Evolutionary conservation across 148 eudicot genomes (phyloP).

Genomic region (Linanthus parryae): DNA sequence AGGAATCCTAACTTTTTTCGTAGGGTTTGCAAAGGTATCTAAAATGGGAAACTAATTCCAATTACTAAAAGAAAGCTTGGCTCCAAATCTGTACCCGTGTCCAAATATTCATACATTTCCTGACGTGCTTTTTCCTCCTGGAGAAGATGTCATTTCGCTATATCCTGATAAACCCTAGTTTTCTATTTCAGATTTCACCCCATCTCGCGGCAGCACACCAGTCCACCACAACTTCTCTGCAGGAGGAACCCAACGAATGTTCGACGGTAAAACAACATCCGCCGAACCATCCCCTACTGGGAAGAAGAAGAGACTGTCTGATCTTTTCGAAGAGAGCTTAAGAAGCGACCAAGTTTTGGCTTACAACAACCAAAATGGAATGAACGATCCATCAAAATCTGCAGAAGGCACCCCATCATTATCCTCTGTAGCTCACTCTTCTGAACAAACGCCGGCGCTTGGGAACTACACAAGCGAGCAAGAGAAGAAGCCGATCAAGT

Average conservation of each 20-base stretch:
- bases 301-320: conserved; percentile 36
- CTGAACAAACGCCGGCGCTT: too few relatives aligned
- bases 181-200: conserved; percentile 88
- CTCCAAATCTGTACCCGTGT: too few relatives aligned
- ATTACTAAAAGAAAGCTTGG: too few relatives aligned
- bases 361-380: conserved; percentile 7
- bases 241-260: conserved; percentile 33
- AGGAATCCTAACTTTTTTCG: too few relatives aligned
- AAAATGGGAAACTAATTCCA: too few relatives aligned
- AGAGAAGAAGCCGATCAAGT: conserved; percentile 14
- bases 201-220: conserved; percentile 77
- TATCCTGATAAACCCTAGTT: too few relatives aligned
- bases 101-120: too few relatives aligned
- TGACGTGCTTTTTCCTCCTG: too few relatives aligned
- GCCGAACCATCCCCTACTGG: conserved; percentile 12
- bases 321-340: conserved; percentile 53
- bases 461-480: conserved; percentile 17
- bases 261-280: conserved; percentile 15
- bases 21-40: too few relatives aligned
- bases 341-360: conserved; percentile 25
- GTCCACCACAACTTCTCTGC: conserved; percentile 40
- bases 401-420: conserved; percentile 18
- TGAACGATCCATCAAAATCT: conserved; percentile 3
- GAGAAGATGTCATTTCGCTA: too few relatives aligned
- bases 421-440: conserved; percentile 18